phyloP scores from a whole-genome alignment of 176 grass and related monocot genomes.

The Oryza meyeriana region DNA sequence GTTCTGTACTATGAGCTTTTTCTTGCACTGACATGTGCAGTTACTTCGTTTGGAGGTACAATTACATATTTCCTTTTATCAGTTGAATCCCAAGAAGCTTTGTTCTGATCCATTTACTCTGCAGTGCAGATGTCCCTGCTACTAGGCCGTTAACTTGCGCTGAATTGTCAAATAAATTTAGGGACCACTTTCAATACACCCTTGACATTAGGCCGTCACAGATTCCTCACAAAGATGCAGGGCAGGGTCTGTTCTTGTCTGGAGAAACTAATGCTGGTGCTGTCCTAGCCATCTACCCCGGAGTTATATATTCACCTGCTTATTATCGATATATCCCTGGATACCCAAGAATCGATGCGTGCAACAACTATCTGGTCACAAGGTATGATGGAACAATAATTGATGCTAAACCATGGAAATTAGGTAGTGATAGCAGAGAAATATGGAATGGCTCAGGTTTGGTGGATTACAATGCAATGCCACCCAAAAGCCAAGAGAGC shows the following conservation, averaged over 20 bases:
- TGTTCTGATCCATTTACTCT: slow-evolving; percentile 36
- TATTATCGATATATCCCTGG: slow-evolving; percentile 89
- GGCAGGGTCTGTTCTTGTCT: slow-evolving; percentile 77
- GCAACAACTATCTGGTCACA: slow-evolving; percentile 83
- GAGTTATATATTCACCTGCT: slow-evolving; percentile 90
- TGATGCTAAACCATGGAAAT: slow-evolving; percentile 76
- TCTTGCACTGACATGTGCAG: neutral
- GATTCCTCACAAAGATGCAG: slow-evolving; percentile 89
- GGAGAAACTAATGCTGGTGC: slow-evolving; percentile 64
- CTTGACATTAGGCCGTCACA: slow-evolving; percentile 64
- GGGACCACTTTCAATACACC: slow-evolving; percentile 60
- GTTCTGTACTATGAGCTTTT: neutral
- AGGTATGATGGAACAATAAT: slow-evolving; percentile 91
- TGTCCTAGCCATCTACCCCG: slow-evolving; percentile 85
- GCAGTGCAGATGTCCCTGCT: slow-evolving; percentile 72
- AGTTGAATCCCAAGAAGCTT: neutral
- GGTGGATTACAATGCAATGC: slow-evolving; percentile 25
- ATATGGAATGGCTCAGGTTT: slow-evolving; percentile 69
- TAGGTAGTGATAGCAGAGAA: slow-evolving; percentile 62
- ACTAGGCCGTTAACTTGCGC: slow-evolving; percentile 54
- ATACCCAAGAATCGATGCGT: slow-evolving; percentile 80
- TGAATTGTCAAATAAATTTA: slow-evolving; percentile 71
- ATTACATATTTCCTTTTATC: neutral
- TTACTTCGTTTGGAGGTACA: neutral
- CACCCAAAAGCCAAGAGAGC: slow-evolving; percentile 36